Conservation (phyloP, 257 asterid species). For the Nicotiana noctiflora region DNA sequence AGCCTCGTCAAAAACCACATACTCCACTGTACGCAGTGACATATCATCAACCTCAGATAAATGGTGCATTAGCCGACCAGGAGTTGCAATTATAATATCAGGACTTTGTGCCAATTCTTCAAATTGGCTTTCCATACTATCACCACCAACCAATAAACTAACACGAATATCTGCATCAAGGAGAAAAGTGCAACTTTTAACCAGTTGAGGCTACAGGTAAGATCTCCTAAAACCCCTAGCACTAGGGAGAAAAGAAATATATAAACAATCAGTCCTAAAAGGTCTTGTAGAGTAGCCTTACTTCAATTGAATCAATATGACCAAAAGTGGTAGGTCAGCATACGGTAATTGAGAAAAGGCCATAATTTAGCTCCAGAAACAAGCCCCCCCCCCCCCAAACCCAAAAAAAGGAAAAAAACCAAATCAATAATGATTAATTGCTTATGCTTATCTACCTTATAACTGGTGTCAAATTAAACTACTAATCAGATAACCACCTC, state of each 20-base stretch:
- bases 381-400: too few species aligned
- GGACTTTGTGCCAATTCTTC: conserved; percentile 95
- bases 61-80: conserved; percentile 95
- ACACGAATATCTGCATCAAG: conserved; percentile 61
- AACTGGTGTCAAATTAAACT: not conserved
- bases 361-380: too few species aligned
- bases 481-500: not conserved
- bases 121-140: conserved; percentile 95
- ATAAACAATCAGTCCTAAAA: not conserved
- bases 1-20: conserved; percentile 93
- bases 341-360: too few species aligned
- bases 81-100: conserved; percentile 86
- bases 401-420: too few species aligned
- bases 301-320: too few species aligned
- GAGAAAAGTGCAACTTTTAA: not conserved
- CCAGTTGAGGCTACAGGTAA: not conserved
- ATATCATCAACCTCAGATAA: conserved; percentile 86
- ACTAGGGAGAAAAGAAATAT: not conserved
- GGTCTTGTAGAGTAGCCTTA: not conserved
- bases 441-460: not conserved
- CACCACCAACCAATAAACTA: conserved; percentile 94
- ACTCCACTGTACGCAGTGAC: conserved; percentile 86
- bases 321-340: too few species aligned
- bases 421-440: not conserved
- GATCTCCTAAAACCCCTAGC: not conserved